Evolutionary conservation across 1,284 basidiomycete species (phyloP).

Genomic region (Fomitiporia mediterranea): DNA sequence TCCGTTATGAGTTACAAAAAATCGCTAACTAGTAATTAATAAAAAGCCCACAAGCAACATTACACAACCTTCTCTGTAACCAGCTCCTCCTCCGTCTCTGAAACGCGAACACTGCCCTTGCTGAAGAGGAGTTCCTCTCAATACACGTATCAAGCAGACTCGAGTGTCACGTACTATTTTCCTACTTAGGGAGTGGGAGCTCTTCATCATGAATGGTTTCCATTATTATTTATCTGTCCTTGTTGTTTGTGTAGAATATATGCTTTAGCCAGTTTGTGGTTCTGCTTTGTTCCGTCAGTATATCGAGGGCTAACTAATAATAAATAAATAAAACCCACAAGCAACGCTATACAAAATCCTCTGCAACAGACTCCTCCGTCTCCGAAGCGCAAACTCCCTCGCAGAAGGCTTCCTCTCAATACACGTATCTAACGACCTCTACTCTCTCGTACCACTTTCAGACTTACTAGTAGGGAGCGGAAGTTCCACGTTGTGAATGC

Average conservation of each 20-base stretch:
- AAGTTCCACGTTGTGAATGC: no score
- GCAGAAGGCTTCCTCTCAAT: slow-evolving; percentile 11
- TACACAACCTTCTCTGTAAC: slow-evolving; percentile 14
- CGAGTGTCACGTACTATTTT: background rate
- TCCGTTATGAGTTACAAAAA: no score
- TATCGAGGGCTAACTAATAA: no score
- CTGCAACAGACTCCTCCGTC: slow-evolving; percentile 10
- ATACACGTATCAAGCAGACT: slow-evolving; percentile 5
- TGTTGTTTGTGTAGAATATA: no score
- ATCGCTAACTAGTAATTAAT: no score
- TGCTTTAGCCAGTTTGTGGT: no score
- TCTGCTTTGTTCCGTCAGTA: no score
- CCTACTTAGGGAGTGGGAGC: background rate
- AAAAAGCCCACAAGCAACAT: slow-evolving; percentile 7
- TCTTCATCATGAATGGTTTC: no score
- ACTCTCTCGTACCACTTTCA: slow-evolving; percentile 5
- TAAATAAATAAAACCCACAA: no score
- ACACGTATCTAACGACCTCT: background rate
- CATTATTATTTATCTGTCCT: no score
- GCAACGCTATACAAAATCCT: slow-evolving; percentile 12
- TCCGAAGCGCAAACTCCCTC: slow-evolving; percentile 1
- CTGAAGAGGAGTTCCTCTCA: slow-evolving; percentile 7
- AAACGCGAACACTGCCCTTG: background rate
- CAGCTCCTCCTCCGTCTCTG: slow-evolving; percentile 12
- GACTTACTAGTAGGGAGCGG: background rate